phyloP scores from a whole-genome alignment of 768 basidiomycete genomes.

The Scleroderma citrinum region DNA sequence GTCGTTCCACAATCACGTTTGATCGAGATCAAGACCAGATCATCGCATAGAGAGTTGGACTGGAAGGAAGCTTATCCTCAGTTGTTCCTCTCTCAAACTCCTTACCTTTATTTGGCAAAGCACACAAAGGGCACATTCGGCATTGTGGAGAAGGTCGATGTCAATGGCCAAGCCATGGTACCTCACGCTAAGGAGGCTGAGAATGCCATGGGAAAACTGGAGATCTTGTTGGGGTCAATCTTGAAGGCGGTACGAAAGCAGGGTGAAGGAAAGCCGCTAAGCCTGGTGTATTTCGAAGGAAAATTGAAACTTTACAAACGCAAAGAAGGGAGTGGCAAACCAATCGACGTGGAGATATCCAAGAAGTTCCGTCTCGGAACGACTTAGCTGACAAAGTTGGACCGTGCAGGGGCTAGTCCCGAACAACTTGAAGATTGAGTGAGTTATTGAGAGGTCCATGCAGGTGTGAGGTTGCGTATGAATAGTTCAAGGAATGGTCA shows the following conservation, averaged over 20 bases:
- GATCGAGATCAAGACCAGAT: conserved; percentile 33
- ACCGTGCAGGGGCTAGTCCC: too few relatives aligned
- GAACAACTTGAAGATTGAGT: too few relatives aligned
- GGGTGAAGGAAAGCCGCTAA: conserved; percentile 48
- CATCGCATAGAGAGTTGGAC: conserved; percentile 30
- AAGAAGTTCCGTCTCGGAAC: conserved; percentile 16
- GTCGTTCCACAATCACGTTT: conserved; percentile 32
- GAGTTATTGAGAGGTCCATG: too few relatives aligned
- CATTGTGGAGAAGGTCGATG: conserved; percentile 40
- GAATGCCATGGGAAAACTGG: conserved; percentile 20
- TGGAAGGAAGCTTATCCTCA: conserved; percentile 64
- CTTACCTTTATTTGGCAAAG: conserved; percentile 51
- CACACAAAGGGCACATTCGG: conserved; percentile 52
- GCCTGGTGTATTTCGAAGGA: conserved; percentile 43
- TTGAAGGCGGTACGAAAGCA: conserved; percentile 44
- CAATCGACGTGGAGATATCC: conserved; percentile 15
- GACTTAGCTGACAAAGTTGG: too few relatives aligned
- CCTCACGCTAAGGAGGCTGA: conserved; percentile 16
- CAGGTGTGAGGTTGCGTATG: too few relatives aligned
- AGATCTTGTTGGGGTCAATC: conserved; percentile 31
- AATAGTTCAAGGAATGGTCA: too few relatives aligned
- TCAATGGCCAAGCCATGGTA: conserved; percentile 25
- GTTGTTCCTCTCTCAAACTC: conserved; percentile 63
- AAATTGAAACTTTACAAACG: conserved; percentile 48
- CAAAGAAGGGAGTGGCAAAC: conserved; percentile 20